Percentiles rank a stretch among this genome's conserved stretches.
Conservation (phyloP, 2,329 filamentous ascomycete genomes). For the Pseudocercospora pini-densiflorae region DNA sequence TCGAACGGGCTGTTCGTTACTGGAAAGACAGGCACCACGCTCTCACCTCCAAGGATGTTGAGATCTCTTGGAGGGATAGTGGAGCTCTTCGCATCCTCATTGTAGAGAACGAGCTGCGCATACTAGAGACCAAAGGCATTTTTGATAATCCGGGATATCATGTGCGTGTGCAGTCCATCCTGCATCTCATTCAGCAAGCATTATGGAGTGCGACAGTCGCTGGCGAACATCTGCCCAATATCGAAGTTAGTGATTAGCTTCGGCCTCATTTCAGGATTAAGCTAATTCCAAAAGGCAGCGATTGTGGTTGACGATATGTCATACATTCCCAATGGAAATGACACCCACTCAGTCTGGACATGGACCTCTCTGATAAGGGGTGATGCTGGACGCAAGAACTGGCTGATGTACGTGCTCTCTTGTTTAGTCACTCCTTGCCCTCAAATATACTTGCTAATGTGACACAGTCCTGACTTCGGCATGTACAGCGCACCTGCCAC, state of each 20-base stretch:
- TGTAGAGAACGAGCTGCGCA: constrained; percentile 34
- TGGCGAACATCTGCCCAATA: constrained; percentile 46
- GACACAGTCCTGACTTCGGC: not conserved
- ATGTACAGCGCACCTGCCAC: constrained; percentile 31
- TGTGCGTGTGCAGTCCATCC: constrained; percentile 39
- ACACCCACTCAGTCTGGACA: not conserved
- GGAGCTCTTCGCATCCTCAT: constrained; percentile 33
- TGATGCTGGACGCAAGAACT: not conserved
- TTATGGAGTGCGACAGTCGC: constrained; percentile 44
- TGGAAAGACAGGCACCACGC: constrained; percentile 25
- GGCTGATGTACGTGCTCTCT: not conserved
- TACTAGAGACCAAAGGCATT: constrained; percentile 29
- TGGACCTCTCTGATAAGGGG: not conserved
- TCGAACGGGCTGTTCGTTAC: constrained; percentile 33
- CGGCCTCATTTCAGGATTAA: constrained; percentile 47
- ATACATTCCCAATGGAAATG: not conserved
- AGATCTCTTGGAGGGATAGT: constrained; percentile 10
- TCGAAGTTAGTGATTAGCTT: constrained; percentile 52
- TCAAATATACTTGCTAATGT: not conserved
- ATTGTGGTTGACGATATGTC: constrained; percentile 45
- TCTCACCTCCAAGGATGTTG: constrained; percentile 29
- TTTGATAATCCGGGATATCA: constrained; percentile 28
- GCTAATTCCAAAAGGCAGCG: constrained; percentile 15
- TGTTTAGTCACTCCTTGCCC: not conserved
- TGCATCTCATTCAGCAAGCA: constrained; percentile 52